Base-by-base conservation (phyloP, 2,329 filamentous ascomycete species). In the Aspergillus versicolor region DNA sequence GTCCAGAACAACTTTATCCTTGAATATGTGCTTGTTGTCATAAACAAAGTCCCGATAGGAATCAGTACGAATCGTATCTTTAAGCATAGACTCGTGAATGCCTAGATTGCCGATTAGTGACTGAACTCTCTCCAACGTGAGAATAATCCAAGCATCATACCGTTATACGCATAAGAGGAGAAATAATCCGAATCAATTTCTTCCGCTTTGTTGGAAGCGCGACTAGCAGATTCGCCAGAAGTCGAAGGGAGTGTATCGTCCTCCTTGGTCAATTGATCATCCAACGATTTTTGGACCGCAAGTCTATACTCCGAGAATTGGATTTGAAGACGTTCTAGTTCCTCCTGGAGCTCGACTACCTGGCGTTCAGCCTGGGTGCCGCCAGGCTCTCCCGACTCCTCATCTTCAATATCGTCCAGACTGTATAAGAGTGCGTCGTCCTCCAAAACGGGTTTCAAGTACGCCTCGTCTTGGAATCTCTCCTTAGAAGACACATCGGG, bases 1-100 rank as follows among this genome's bases (percentile, higher is more conserved):
- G 70, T 97, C 92, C 6, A 97, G 84, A 12, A 97, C 90, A 9
- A 88, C 85, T 77, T 96, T 96, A 67, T 86, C 90, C 32, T 87
- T 85, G 75, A 97, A 96, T 3, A 96, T 78, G 63, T 91, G 81
- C 74, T 96, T 94, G 78, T 97, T 91, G 64, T 87, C 85, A 77
- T 97, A 96, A 68, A 97, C 92, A 72, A 97, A 96, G 75, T 97
- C 92, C 45, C 92, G 87, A 76, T 97, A 97, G 3, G 91, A 88
- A 67, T 96, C 90, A 11, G 92, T 97, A 51, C 92, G 88, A 41
- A 96, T 82, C 0, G 84, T 81, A 69, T 97, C 92, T 73, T 96
- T 96, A 61, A 97, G 83, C 92, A 97, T 97, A 7, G 89, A 92
- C 71, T 96, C 91, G 73, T 97, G 92, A 55, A 97, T 97, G 56